Percentiles rank a stretch among this genome's conserved stretches.
Evolutionary conservation across 2,329 filamentous ascomycete species (phyloP).

Genomic region (Monosporascus ibericus): DNA sequence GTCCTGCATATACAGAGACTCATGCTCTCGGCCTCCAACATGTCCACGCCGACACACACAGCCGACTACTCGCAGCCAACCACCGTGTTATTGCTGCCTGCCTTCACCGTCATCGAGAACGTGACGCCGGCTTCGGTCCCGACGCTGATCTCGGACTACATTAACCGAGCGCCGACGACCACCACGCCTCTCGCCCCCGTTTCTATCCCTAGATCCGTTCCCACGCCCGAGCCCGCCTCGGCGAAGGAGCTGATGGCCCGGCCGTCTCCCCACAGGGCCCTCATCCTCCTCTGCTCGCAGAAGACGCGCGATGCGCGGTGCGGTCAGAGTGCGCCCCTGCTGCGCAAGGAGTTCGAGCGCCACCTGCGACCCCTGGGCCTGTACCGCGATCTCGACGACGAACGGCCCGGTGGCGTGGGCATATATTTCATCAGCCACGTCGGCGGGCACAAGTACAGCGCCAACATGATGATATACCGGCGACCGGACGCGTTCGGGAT

Average conservation of each 20-base stretch:
- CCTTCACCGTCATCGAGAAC: slow-evolving; percentile 77
- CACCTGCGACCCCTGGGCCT: slow-evolving; percentile 80
- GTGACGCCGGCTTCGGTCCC: slow-evolving; percentile 71
- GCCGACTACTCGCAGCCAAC: slow-evolving; percentile 64
- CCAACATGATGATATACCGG: slow-evolving; percentile 90
- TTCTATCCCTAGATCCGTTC: slow-evolving; percentile 29
- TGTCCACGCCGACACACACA: slow-evolving; percentile 67
- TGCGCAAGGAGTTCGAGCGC: slow-evolving; percentile 83
- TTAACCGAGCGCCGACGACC: slow-evolving; percentile 70
- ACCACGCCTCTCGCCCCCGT: slow-evolving; percentile 51
- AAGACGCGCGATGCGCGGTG: slow-evolving; percentile 91
- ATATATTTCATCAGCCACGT: slow-evolving; percentile 97
- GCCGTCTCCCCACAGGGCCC: slow-evolving; percentile 72
- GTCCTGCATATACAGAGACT: slow-evolving; percentile 51
- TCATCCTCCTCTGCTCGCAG: slow-evolving; percentile 92
- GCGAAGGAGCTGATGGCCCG: slow-evolving; percentile 38
- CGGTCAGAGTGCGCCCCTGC: slow-evolving; percentile 83
- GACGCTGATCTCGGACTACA: slow-evolving; percentile 62
- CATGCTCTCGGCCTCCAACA: slow-evolving; percentile 90
- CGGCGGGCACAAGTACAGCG: slow-evolving; percentile 92
- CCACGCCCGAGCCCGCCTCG: slow-evolving; percentile 23
- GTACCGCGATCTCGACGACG: slow-evolving; percentile 81
- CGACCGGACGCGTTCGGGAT: slow-evolving; percentile 52
- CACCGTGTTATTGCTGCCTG: slow-evolving; percentile 75
- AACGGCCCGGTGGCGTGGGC: slow-evolving; percentile 83